A percentile compares a stretch with the other conserved stretches of the same genome.
phyloP scores from a whole-genome alignment of 441 rosid genomes.

The Pelargonium fulgidum region DNA sequence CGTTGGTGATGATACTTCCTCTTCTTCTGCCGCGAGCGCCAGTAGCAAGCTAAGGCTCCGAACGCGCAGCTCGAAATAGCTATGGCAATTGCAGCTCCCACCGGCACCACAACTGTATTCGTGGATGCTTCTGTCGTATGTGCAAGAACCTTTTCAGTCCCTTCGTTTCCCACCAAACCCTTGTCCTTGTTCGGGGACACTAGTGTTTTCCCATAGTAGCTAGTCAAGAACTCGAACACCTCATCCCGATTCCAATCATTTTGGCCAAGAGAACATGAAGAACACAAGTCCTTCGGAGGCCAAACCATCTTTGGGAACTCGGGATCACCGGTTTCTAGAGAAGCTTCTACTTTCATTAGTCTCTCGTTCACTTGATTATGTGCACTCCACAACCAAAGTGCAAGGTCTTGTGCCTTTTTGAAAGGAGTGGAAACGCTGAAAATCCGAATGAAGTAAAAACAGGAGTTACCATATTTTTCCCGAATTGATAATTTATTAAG shows the following conservation, averaged over 20 bases:
- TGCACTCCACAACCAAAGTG: constrained; percentile 85
- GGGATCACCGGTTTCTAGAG: constrained; percentile 71
- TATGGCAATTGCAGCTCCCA: constrained; percentile 93
- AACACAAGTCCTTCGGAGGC: constrained; percentile 86
- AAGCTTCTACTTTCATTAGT: constrained; percentile 67
- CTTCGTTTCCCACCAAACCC: constrained; percentile 32
- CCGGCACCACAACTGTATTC: constrained; percentile 72
- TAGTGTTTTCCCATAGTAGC: constrained; percentile 60
- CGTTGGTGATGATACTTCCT: constrained; percentile 82
- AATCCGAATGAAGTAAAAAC: constrained; percentile 13
- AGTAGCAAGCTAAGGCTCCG: constrained; percentile 95
- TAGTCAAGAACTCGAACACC: constrained; percentile 59
- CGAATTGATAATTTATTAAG: neutral
- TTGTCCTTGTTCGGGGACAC: constrained; percentile 61
- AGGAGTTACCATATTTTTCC: too few relatives aligned
- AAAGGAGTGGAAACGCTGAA: constrained; percentile 63
- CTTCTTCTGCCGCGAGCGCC: constrained; percentile 96
- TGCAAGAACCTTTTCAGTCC: constrained; percentile 30
- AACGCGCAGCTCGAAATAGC: constrained; percentile 94
- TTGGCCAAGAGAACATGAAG: constrained; percentile 47
- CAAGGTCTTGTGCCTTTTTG: constrained; percentile 60
- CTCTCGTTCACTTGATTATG: constrained; percentile 84
- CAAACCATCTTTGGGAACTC: constrained; percentile 82
- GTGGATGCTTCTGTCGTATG: constrained; percentile 50
- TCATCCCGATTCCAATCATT: constrained; percentile 57